phyloP scores from a whole-genome alignment of 2,329 filamentous ascomycete species.

The Colletotrichum phormii region DNA sequence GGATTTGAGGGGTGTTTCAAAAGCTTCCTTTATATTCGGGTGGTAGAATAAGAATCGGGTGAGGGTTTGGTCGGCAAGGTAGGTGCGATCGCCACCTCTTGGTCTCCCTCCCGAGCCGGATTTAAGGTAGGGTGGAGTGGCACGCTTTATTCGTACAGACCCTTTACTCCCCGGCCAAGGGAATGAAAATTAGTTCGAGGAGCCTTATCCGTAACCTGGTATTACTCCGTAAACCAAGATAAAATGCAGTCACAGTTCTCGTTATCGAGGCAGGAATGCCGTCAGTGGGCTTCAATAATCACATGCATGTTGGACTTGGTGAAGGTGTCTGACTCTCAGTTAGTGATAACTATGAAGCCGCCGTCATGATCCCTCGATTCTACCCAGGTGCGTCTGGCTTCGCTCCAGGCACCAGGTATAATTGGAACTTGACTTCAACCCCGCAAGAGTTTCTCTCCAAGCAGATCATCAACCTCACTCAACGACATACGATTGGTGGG shows the following conservation, averaged over 20 bases:
- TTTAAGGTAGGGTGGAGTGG: no score
- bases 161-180: neutral
- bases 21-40: no score
- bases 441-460: conserved; percentile 51
- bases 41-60: no score
- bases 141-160: neutral
- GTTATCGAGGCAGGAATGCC: conserved; percentile 37
- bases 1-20: no score
- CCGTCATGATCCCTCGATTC: conserved; percentile 27
- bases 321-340: neutral
- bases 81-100: no score
- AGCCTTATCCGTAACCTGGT: no score
- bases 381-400: conserved; percentile 35
- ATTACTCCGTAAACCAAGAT: neutral
- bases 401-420: conserved; percentile 39
- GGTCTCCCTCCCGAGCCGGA: no score
- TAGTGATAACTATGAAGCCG: conserved; percentile 28
- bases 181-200: no score
- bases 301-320: neutral
- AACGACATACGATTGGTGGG: conserved; percentile 59
- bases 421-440: conserved; percentile 54
- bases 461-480: conserved; percentile 50
- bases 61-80: no score
- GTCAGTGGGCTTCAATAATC: neutral
- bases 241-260: conserved; percentile 25